Evolutionary conservation across 2,329 filamentous ascomycete genomes (phyloP), one percentile per base, ranked within the genome.

Genomic region (Sclerotiophoma versabilis): DNA sequence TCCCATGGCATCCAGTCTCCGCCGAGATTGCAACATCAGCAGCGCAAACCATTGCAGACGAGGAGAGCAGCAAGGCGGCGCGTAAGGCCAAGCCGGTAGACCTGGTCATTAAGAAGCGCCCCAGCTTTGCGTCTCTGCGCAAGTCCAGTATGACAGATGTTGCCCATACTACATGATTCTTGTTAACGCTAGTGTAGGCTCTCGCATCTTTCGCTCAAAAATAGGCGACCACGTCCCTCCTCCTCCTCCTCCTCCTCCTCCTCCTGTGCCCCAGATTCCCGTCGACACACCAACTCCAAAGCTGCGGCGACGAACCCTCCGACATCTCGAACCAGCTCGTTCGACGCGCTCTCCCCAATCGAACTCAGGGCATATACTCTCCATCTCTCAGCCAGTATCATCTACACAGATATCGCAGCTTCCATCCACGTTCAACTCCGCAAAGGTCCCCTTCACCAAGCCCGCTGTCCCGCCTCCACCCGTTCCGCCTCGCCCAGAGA

Each of bases 261-360:
- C n/a, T n/a, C 63, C 56, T 1, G 7, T 57, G 4, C 65, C 65
- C 1, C 57, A 62, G 34, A 57, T 66, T 5, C 54, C 59, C 10
- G 38, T 54, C n/a, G 36, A 49, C 2, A 41, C 34, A 3, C 26
- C 44, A 17, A 20, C 41, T 9, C 30, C 51, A 17, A 52, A 51
- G n/a, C 17, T 50, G 2, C 49, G 22, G 26, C 61, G 29, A 9
- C 26, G 48, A 7, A 29, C 20, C 4, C 30, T 57, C 9, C 26
- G 33, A 11, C 45, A 57, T 5, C 12, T 36, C 3, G 30, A 38
- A n/a, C 43, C 51, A 5, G 19, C 30, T 7, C 60, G 49, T 12
- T 23, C 26, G 11, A 39, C 49, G 5, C 60, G 49, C 25, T 54
- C 54, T 0, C 58, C 48, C 1, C 33, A 9, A 44, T 36, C 33